Conservation (phyloP, 805 yeast genomes). For the Barnettozyma californica region DNA sequence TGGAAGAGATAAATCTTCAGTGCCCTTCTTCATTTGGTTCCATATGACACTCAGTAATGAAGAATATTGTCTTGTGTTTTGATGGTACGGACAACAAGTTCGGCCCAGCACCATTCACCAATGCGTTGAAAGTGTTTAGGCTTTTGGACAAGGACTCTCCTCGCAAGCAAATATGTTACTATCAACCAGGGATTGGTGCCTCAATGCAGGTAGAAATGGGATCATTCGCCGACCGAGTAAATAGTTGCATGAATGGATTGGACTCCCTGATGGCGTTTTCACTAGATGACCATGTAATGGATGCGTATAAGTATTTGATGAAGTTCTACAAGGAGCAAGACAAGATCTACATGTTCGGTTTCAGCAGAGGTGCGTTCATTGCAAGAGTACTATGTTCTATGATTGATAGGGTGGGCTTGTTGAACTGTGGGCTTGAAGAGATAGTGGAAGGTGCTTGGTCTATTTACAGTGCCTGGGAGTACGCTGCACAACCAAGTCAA, state of each 20-base stretch:
- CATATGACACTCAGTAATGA: slow-evolving; percentile 14
- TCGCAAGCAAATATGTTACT: slow-evolving; percentile 46
- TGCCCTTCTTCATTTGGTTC: background rate
- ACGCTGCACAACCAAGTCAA: slow-evolving; percentile 50
- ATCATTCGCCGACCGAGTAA: slow-evolving; percentile 16
- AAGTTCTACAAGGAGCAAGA: slow-evolving; percentile 45
- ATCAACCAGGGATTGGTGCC: slow-evolving; percentile 66
- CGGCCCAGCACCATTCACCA: slow-evolving; percentile 50
- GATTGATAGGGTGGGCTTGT: slow-evolving; percentile 58
- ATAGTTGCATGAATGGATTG: slow-evolving; percentile 20
- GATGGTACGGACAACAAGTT: slow-evolving; percentile 62
- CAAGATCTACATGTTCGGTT: slow-evolving; percentile 52
- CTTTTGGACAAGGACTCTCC: slow-evolving; percentile 42
- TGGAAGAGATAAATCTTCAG: background rate
- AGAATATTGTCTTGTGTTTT: slow-evolving; percentile 50
- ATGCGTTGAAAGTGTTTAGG: slow-evolving; percentile 47
- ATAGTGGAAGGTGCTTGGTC: slow-evolving; percentile 59
- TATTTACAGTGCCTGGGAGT: slow-evolving; percentile 53
- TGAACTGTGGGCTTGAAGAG: slow-evolving; percentile 49
- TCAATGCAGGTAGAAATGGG: slow-evolving; percentile 37
- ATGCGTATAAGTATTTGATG: slow-evolving; percentile 52
- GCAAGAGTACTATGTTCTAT: slow-evolving; percentile 62
- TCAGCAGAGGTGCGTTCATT: slow-evolving; percentile 60
- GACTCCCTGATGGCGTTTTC: slow-evolving; percentile 51
- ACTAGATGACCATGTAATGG: slow-evolving; percentile 49